These are phyloP conservation scores for Ophiostoma ips DNA, from an alignment of 2,329 filamentous ascomycete genomes.

Conservation along the genomic window DNA sequence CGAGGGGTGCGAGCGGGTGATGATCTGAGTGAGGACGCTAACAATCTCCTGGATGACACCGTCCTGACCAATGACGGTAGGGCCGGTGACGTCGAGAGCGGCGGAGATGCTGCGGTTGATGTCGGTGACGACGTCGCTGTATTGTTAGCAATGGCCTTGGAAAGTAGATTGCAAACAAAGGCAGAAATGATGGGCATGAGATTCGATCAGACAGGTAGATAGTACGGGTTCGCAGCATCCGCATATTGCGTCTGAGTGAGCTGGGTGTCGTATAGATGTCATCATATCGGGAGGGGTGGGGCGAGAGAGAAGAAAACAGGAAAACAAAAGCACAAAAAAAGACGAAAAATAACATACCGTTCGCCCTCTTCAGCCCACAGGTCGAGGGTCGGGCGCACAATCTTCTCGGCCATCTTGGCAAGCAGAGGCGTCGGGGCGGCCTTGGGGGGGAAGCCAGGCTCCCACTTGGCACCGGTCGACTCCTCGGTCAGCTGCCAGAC, in stretches of 20 bases:
- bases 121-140: conserved; percentile 75
- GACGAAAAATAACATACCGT: conserved; percentile 56
- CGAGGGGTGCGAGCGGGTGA: conserved; percentile 83
- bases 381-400: conserved; percentile 70
- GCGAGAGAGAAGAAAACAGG: conserved; percentile 28
- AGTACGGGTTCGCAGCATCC: conserved; percentile 78
- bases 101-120: conserved; percentile 89
- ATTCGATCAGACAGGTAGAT: conserved; percentile 31
- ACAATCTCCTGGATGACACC: conserved; percentile 64
- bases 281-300: conserved; percentile 44
- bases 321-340: conserved; percentile 31
- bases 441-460: conserved; percentile 72
- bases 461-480: conserved; percentile 67
- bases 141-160: too few species aligned
- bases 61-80: conserved; percentile 63
- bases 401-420: conserved; percentile 70
- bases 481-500: conserved; percentile 82
- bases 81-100: conserved; percentile 81
- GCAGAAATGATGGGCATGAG: background rate
- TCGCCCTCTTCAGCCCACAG: conserved; percentile 86
- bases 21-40: conserved; percentile 60
- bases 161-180: too few species aligned
- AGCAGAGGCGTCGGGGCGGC: conserved; percentile 67
- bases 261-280: conserved; percentile 89
- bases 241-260: conserved; percentile 97